phyloP scores from a whole-genome alignment of 2,329 filamentous ascomycete genomes.

The Xylaria sp. region DNA sequence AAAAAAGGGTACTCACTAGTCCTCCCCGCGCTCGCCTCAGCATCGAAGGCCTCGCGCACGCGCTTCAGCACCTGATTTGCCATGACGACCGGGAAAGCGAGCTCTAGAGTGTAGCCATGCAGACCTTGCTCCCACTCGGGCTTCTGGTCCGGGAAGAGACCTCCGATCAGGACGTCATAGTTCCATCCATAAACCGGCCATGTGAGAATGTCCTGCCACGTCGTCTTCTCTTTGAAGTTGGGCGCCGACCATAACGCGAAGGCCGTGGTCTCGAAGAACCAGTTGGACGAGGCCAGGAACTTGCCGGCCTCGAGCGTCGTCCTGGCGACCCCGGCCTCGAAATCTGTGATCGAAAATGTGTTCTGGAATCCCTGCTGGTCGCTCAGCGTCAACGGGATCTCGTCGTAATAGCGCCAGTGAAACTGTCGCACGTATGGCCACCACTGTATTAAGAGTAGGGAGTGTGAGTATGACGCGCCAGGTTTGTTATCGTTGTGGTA shows the following conservation, averaged over 20 bases:
- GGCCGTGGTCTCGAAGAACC: conserved; percentile 60
- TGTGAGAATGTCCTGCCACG: conserved; percentile 53
- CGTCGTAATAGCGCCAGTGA: conserved; percentile 63
- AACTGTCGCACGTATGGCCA: conserved; percentile 63
- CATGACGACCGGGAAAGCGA: conserved; percentile 61
- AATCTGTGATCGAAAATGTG: conserved; percentile 60
- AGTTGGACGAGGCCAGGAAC: conserved; percentile 58
- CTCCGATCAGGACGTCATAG: conserved; percentile 64
- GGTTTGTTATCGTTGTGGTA: background rate
- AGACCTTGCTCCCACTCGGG: conserved; percentile 62
- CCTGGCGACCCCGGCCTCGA: conserved; percentile 55
- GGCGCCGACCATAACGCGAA: conserved; percentile 60
- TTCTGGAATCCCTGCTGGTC: conserved; percentile 62
- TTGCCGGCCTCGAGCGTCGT: conserved; percentile 60
- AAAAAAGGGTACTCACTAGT: conserved; percentile 22
- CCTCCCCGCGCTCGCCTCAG: conserved; percentile 47
- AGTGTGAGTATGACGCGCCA: background rate
- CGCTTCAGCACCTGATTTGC: conserved; percentile 61
- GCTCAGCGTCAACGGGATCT: conserved; percentile 53
- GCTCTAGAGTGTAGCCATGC: conserved; percentile 60
- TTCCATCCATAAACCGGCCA: conserved; percentile 66
- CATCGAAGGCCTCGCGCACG: conserved; percentile 60
- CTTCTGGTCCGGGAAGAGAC: conserved; percentile 59
- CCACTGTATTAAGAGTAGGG: conserved; percentile 52
- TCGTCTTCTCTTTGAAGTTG: conserved; percentile 63